Evolutionary conservation across 148 eudicot genomes (phyloP).

Genomic region (Chenopodium album): DNA sequence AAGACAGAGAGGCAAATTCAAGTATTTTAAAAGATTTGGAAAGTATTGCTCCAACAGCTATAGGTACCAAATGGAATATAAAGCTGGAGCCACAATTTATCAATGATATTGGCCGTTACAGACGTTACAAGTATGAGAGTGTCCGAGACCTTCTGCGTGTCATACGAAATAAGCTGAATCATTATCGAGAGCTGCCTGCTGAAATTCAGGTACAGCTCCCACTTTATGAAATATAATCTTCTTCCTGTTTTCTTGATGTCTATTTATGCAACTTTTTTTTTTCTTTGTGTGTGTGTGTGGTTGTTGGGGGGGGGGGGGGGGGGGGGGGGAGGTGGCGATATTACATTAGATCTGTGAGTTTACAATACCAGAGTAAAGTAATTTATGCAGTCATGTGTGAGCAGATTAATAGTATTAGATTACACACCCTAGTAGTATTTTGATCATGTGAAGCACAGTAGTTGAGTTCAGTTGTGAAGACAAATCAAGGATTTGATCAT

Average conservation of each 20-base stretch:
- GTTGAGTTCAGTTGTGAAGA: not conserved
- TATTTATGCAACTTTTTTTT: not conserved
- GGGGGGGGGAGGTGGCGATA: no score
- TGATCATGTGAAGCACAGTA: not conserved
- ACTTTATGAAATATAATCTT: not conserved
- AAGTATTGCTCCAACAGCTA: slow-evolving; percentile 54
- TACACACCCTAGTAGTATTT: not conserved
- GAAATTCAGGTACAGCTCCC: slow-evolving; percentile 62
- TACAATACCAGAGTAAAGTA: not conserved
- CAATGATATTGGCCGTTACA: slow-evolving; percentile 67
- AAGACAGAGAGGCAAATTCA: slow-evolving; percentile 67
- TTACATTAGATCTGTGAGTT: no score
- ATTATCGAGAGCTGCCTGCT: slow-evolving; percentile 72
- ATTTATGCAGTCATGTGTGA: not conserved
- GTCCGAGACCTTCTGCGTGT: slow-evolving; percentile 86
- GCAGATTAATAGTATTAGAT: not conserved
- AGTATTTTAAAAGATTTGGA: slow-evolving; percentile 62
- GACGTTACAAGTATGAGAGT: slow-evolving; percentile 76
- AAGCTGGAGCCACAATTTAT: slow-evolving; percentile 73
- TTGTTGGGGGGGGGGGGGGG: not conserved
- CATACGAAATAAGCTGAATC: slow-evolving; percentile 85
- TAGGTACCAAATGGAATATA: slow-evolving; percentile 78
- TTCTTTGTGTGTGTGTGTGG: no score
- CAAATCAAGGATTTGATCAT: not conserved
- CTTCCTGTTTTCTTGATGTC: not conserved